Evolutionary conservation across 2,329 filamentous ascomycete species (phyloP).

Genomic region (Cladosporium sp.): DNA sequence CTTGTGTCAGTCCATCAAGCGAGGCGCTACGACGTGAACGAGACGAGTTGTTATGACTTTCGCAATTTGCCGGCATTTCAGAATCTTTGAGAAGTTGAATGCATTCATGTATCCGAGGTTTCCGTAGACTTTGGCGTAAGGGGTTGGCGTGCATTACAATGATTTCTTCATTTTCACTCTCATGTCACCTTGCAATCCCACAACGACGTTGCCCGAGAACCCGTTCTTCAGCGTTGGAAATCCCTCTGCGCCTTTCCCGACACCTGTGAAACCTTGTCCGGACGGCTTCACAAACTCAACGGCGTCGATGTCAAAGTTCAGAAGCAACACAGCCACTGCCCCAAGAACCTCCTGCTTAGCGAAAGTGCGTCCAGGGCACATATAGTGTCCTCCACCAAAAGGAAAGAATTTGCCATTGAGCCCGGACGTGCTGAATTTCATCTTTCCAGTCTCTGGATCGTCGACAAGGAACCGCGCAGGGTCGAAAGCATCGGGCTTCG

Average conservation of each 20-base stretch:
- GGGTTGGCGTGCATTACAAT: too few species aligned
- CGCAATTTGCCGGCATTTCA: too few species aligned
- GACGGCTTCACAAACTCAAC: slow-evolving; percentile 6
- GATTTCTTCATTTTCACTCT: slow-evolving; percentile 13
- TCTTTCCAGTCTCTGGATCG: slow-evolving; percentile 18
- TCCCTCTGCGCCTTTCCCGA: slow-evolving; percentile 1
- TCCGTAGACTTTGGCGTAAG: too few species aligned
- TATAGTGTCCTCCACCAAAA: slow-evolving; percentile 22
- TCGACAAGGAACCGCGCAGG: slow-evolving; percentile 21
- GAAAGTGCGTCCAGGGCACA: slow-evolving; percentile 19
- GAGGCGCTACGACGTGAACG: too few species aligned
- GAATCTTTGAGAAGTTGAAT: too few species aligned
- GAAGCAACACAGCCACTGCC: slow-evolving; percentile 14
- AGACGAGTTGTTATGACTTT: too few species aligned
- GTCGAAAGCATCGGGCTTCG: slow-evolving; percentile 18
- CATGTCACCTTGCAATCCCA: slow-evolving; percentile 16
- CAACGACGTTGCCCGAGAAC: slow-evolving; percentile 17
- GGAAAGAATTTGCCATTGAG: slow-evolving; percentile 27
- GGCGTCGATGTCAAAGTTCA: slow-evolving; percentile 15
- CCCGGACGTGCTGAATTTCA: slow-evolving; percentile 22
- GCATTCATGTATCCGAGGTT: too few species aligned
- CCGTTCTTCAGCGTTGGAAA: slow-evolving; percentile 16
- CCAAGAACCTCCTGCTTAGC: slow-evolving; percentile 21
- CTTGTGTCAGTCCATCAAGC: too few species aligned
- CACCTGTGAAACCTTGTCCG: not conserved